Conservation (phyloP, 139 green algal species). For the Pycnococcus provasolii region DNA sequence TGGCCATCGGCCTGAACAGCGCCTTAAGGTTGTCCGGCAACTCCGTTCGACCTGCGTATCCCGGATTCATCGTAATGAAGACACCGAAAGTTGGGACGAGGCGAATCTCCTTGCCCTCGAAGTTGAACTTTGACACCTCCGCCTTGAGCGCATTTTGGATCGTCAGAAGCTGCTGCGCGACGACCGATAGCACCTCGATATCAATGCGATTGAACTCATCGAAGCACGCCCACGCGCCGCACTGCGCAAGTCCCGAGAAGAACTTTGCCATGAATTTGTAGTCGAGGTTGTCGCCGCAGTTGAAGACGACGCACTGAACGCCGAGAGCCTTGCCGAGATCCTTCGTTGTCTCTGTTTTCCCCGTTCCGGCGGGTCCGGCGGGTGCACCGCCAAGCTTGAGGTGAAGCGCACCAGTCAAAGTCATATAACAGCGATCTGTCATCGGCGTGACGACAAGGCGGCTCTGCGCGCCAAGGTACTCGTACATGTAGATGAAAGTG, state of each 20-base stretch:
- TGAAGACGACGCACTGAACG: slow-evolving; percentile 83
- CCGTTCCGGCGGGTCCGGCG: slow-evolving; percentile 63
- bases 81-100: slow-evolving; percentile 64
- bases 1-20: slow-evolving; percentile 68
- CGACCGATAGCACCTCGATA: slow-evolving; percentile 70
- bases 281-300: slow-evolving; percentile 80
- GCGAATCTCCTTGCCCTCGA: slow-evolving; percentile 66
- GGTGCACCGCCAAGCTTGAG: slow-evolving; percentile 72
- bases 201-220: slow-evolving; percentile 86
- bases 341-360: slow-evolving; percentile 84
- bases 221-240: slow-evolving; percentile 74
- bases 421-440: slow-evolving; percentile 83
- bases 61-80: slow-evolving; percentile 87
- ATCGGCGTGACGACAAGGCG: slow-evolving; percentile 76
- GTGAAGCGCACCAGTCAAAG: slow-evolving; percentile 68
- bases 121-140: slow-evolving; percentile 57
- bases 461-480: slow-evolving; percentile 74
- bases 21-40: slow-evolving; percentile 76
- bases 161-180: slow-evolving; percentile 77
- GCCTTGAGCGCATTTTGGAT: slow-evolving; percentile 47
- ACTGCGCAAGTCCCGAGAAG: slow-evolving; percentile 70
- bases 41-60: slow-evolving; percentile 70
- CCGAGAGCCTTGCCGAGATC: slow-evolving; percentile 75
- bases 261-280: slow-evolving; percentile 72
- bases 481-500: slow-evolving; percentile 64